Evolutionary conservation across 768 basidiomycete genomes (phyloP).

Genomic region (Macrocybe gigantea): DNA sequence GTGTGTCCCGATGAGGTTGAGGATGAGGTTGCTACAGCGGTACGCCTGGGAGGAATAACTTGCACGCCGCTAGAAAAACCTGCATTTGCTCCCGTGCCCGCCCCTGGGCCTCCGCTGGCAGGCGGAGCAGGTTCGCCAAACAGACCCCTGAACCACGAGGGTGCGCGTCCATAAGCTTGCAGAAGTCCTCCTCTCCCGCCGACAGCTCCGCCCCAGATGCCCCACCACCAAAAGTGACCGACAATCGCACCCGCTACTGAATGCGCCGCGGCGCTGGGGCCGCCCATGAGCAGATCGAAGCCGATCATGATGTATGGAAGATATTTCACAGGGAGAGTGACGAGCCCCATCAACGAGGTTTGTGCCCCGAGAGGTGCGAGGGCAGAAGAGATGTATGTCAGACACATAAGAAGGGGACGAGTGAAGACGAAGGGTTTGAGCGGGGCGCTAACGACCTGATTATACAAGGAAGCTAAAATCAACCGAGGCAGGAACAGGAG

Average conservation of each 20-base stretch:
- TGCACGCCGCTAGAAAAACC: constrained; percentile 48
- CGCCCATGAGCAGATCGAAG: constrained; percentile 64
- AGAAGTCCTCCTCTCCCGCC: constrained; percentile 36
- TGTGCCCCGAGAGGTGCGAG: constrained; percentile 62
- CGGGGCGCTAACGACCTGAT: constrained; percentile 54
- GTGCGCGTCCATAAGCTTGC: constrained; percentile 41
- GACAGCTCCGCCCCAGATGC: constrained; percentile 48
- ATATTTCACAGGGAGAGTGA: constrained; percentile 68
- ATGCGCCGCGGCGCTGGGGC: constrained; percentile 47
- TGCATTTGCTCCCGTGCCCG: constrained; percentile 25
- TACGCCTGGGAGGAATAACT: constrained; percentile 47
- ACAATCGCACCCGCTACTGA: constrained; percentile 66
- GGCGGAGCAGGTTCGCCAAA: constrained; percentile 35
- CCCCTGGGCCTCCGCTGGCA: constrained; percentile 19
- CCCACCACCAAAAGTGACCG: constrained; percentile 82
- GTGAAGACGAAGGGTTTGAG: constrained; percentile 50
- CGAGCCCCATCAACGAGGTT: constrained; percentile 74
- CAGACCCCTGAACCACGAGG: constrained; percentile 48
- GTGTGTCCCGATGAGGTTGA: constrained; percentile 16
- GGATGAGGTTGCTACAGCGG: constrained; percentile 4
- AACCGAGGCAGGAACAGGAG: background rate
- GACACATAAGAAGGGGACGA: constrained; percentile 58
- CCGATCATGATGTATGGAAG: constrained; percentile 70
- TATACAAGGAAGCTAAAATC: background rate
- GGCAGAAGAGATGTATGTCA: constrained; percentile 63